These are phyloP conservation scores for Plenodomus lindquistii DNA, from an alignment of 2,329 filamentous ascomycete genomes.

Conservation along the genomic window DNA sequence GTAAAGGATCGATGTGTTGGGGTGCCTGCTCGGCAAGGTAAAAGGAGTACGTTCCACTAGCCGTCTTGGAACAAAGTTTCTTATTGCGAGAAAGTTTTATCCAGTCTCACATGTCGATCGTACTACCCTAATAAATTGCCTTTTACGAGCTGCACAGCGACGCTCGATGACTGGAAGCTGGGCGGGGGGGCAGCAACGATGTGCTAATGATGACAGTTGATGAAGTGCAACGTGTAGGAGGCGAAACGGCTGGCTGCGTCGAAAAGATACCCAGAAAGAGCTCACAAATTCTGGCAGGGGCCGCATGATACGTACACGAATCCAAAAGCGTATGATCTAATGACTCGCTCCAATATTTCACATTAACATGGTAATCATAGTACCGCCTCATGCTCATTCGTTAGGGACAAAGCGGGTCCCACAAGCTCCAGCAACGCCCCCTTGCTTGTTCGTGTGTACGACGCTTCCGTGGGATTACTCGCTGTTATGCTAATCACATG, in stretches of 20 bases:
- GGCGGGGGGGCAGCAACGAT: not conserved
- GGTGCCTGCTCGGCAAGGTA: constrained; percentile 32
- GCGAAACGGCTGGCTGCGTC: constrained; percentile 15
- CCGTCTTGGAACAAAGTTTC: constrained; percentile 30
- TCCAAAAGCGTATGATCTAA: constrained; percentile 15
- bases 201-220: constrained; percentile 11
- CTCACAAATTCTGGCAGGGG: constrained; percentile 20
- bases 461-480: constrained; percentile 25
- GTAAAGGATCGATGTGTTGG: constrained; percentile 21
- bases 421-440: constrained; percentile 10
- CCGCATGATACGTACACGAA: constrained; percentile 32
- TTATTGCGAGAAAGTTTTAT: constrained; percentile 31
- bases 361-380: constrained; percentile 27
- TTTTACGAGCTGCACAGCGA: not conserved
- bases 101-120: constrained; percentile 29
- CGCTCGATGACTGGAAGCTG: not conserved
- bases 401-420: constrained; percentile 16
- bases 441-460: constrained; percentile 32
- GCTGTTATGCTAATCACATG: constrained; percentile 28
- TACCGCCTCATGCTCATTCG: constrained; percentile 31
- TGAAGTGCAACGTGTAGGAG: constrained; percentile 22
- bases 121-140: constrained; percentile 16
- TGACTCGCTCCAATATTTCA: constrained; percentile 35
- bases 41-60: constrained; percentile 34
- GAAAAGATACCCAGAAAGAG: constrained; percentile 24